phyloP scores from a whole-genome alignment of 2,329 filamentous ascomycete species.

The Ceratocystis huliohia region DNA sequence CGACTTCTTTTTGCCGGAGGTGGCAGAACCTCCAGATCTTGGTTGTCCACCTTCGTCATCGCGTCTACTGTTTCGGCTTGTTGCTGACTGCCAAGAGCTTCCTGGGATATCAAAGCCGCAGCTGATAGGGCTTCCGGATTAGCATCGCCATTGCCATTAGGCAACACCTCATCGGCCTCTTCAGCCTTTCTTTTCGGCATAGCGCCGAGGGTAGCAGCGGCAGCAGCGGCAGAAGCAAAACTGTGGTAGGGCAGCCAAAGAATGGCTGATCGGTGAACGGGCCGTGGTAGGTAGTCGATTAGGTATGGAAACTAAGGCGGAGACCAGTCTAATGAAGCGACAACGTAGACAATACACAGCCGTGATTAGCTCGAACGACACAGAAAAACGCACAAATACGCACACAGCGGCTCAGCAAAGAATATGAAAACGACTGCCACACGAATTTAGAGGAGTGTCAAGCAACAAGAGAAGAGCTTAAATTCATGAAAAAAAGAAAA shows the following conservation, averaged over 20 bases:
- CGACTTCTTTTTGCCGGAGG: conserved; percentile 5
- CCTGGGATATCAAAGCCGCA: background rate
- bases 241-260: background rate
- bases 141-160: background rate
- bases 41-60: background rate
- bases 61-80: background rate
- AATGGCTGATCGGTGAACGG: too few relatives aligned
- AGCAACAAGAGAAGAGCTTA: background rate
- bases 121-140: background rate
- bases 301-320: too few relatives aligned
- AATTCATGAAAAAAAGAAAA: background rate
- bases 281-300: too few relatives aligned
- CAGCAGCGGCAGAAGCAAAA: background rate
- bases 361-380: background rate
- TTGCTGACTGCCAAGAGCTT: background rate
- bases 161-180: background rate
- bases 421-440: background rate
- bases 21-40: background rate
- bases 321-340: too few relatives aligned
- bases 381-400: too few relatives aligned
- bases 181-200: conserved; percentile 8
- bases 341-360: background rate
- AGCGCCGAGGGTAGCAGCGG: background rate
- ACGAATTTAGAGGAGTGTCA: background rate
- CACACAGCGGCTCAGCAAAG: background rate